Percentiles rank a stretch among this genome's conserved stretches.
phyloP scores from a whole-genome alignment of 352 stramenopile genomes.

The Phytophthora palmivora region DNA sequence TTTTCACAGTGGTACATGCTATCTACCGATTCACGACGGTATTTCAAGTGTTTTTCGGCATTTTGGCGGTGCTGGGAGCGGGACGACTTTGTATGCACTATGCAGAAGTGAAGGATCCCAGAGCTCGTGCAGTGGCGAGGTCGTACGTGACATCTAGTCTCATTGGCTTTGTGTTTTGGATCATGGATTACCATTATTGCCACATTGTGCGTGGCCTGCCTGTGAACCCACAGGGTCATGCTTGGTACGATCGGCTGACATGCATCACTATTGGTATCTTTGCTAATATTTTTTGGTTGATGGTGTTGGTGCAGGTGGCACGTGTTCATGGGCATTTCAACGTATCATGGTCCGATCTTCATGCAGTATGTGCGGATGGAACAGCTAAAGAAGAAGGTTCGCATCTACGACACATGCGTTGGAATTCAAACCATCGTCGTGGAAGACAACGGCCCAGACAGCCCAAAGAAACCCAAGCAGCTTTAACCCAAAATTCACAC shows the following conservation, averaged over 20 bases:
- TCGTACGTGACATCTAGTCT: slow-evolving; percentile 72
- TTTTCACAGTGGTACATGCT: slow-evolving; percentile 75
- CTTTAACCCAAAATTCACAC: too few species aligned
- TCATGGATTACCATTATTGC: slow-evolving; percentile 88
- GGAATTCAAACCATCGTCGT: slow-evolving; percentile 78
- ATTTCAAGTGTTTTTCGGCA: slow-evolving; percentile 82
- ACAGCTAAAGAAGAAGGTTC: slow-evolving; percentile 69
- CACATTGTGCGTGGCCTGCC: slow-evolving; percentile 56
- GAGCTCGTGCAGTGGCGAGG: slow-evolving; percentile 58
- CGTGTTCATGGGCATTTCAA: slow-evolving; percentile 82
- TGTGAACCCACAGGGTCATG: slow-evolving; percentile 82
- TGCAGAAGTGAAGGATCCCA: slow-evolving; percentile 55
- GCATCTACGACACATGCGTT: slow-evolving; percentile 57
- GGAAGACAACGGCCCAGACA: slow-evolving; percentile 27
- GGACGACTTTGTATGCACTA: slow-evolving; percentile 71
- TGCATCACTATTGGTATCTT: not conserved
- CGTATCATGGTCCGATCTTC: slow-evolving; percentile 82
- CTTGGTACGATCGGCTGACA: slow-evolving; percentile 47
- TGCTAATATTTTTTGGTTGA: slow-evolving; percentile 10
- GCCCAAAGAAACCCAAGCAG: slow-evolving; percentile 43
- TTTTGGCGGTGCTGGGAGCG: slow-evolving; percentile 58
- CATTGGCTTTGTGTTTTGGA: slow-evolving; percentile 72
- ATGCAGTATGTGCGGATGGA: slow-evolving; percentile 89
- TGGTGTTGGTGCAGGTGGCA: slow-evolving; percentile 63
- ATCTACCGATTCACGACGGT: slow-evolving; percentile 81